Evolutionary conservation across 257 asterid genomes (phyloP), one percentile per base, ranked within the genome.

Genomic region (Scutellaria galericulata): DNA sequence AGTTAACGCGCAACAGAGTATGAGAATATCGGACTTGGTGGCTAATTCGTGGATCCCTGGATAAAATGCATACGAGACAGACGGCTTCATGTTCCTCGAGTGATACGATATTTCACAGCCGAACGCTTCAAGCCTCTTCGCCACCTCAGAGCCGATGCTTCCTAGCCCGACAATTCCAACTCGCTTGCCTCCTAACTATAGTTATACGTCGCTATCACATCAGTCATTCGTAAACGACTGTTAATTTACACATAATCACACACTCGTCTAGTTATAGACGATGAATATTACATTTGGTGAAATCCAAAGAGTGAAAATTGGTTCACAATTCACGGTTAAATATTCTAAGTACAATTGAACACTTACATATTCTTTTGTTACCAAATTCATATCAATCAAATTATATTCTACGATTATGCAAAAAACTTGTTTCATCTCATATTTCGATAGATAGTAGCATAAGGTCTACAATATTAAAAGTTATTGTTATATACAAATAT

Each of bases 151-250:
- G 63, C 97, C 98, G 9, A 93, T 93, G 87, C 83, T 93, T 63
- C 98, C 98, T 47, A 93, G 66, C 31, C 98, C 97, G 27, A 90
- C 96, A 22, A 93, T 88, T 64, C 97, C 98, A 9, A 87, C 87
- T 65, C 55, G 77, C 80, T 86, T 89, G 70, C 88, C 84, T 67
- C 90, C 84, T 79, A 90, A 66, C 98, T 93, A 40, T 64, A 76
- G 15, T 40, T 22, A 41, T 9, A 13, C 8, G 1, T 22, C 3
- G 9, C 9, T 2, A 50, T 39, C 57, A 40, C 18, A 18, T 58
- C 9, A 27, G 15, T 58, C 6, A 51, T 6, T 51, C 56, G 7
- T n/a, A 47, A 47, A 10, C n/a, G 4, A 3, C 14, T 46, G n/a
- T 46, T 14, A 11, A 31, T 31, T 8, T 46, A 46, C 3, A 46